Base-by-base conservation (phyloP, 2,329 filamentous ascomycete species). In the Dactylella cylindrospora region DNA sequence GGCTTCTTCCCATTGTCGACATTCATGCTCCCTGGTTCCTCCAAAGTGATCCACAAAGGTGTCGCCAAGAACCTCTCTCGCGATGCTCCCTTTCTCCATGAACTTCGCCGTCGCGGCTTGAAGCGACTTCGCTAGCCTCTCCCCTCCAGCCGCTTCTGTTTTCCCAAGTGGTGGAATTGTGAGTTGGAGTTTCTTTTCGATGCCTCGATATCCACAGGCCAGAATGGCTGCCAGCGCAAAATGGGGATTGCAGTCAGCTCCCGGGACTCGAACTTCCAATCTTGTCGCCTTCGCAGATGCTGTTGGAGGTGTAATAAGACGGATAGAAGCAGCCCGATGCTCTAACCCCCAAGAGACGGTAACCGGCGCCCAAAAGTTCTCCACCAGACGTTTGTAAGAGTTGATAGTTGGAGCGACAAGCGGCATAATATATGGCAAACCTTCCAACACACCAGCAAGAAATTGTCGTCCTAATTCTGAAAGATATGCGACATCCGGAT, bases 311-410 rank as follows among this genome's bases (percentile, higher is more conserved):
- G 88, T 83, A 67, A 98, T 96, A 26, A 98, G 75, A 13, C 93
- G 82, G 66, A 98, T 86, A 0, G 88, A 94, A 0, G 93, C 91
- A 3, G 90, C 90, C 64, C 93, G 88, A 72, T 98, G 91, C 74
- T 97, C 93, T 3, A 96, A 76, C 0, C 93, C 93, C 93, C 93
- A 98, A 0, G 89, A 95, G 0, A 97, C 93, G 0, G 91, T 96
- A 4, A 98, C 93, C 0, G 93, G 93, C 0, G 93, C 93, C 93
- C 93, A 98, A 75, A 96, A 97, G 75, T 97, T 97, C 77, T 98
- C 93, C 2, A 98, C 93, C 0, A 98, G 80, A 2, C 93, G 85
- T 76, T 98, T 98, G 79, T 98, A 98, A 64, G 88, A 95, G 79
- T 98, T 98, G 70, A 98, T 82, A 0, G 89, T 98, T 0, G 93